Base-by-base conservation (phyloP, 1,139 yeast species). In the Magnusiomyces suaveolens region DNA sequence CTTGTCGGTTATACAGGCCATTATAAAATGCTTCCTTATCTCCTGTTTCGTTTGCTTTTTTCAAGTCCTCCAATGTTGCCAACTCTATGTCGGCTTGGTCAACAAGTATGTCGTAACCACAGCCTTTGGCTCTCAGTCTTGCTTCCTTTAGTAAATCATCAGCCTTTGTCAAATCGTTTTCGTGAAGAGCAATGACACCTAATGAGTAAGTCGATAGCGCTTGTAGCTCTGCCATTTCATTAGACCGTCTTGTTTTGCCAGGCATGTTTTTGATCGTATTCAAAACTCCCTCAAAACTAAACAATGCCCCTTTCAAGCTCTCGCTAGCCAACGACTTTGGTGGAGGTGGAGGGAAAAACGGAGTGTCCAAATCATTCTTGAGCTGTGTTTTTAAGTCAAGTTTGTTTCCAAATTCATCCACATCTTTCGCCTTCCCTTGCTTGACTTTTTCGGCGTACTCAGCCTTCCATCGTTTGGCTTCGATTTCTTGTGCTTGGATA, bases 181-280 rank as follows among this genome's bases (percentile, higher is more conserved):
- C 64, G 64, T 87, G 89, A 21, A 86, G 69, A 51, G 81, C 77
- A 18, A 87, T 77, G 3, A 89, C 95, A 0, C 96, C 97, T 46
- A 87, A 73, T 0, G 96, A 95, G 64, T 87, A 90, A 0, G 88
- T 82, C 0, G 96, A 81, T 64, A 88, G 73, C 0, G 95, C 95
- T 36, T 84, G 80, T 1, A 86, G 82, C 60, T 87, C 88, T 4
- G 76, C 75, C 12, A 78, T 75, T 18, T 74, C 71, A 3, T 71
- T 69, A 38, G 75, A 75, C 23, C 78, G 69, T 43, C 76, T 69
- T 39, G 71, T 70, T 24, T 64, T 65, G 48, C 74, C 70, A 1
- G 83, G 81, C 6, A 81, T 65, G 41, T 74, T 70, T 59, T 79
- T 80, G 2, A 84, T 76, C 48, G 80, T 79, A 43, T 73, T 74